Conservation (phyloP, 257 asterid genomes). For the Solanum tacnaense region DNA sequence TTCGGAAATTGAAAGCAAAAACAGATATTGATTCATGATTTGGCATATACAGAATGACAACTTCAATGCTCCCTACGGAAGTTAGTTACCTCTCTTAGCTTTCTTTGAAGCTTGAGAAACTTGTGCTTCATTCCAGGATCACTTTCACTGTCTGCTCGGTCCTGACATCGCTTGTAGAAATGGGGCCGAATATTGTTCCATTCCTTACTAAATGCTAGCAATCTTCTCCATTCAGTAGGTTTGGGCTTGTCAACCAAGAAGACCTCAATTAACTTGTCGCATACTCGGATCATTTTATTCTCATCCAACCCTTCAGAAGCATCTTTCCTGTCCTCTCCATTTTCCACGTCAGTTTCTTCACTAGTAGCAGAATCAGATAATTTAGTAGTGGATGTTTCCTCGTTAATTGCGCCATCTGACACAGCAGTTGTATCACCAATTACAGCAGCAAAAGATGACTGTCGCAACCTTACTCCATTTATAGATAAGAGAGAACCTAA, state of each 20-base stretch:
- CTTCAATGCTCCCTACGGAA: background rate
- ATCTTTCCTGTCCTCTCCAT: constrained; percentile 15
- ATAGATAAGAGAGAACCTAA: constrained; percentile 22
- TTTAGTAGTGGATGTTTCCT: constrained; percentile 7
- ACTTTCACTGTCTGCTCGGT: constrained; percentile 49
- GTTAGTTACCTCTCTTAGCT: constrained; percentile 71
- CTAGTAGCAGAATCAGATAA: constrained; percentile 11
- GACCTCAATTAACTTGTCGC: constrained; percentile 72
- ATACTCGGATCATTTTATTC: constrained; percentile 52
- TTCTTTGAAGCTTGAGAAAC: constrained; percentile 70
- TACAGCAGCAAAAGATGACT: constrained; percentile 16
- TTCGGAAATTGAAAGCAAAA: background rate
- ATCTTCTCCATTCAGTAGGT: constrained; percentile 83
- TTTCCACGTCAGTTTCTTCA: constrained; percentile 4
- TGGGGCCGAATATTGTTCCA: constrained; percentile 77
- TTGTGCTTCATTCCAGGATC: constrained; percentile 77
- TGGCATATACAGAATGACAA: background rate
- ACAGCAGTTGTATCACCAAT: constrained; percentile 32
- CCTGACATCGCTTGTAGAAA: constrained; percentile 66
- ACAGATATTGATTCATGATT: background rate
- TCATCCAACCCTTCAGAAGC: constrained; percentile 34
- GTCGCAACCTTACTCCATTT: constrained; percentile 10
- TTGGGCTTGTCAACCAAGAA: constrained; percentile 87
- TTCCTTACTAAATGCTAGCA: constrained; percentile 72
- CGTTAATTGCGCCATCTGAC: constrained; percentile 21